A percentile compares a stretch with the other conserved stretches of the same genome.
These are phyloP conservation scores for Leccinum fibrillosum DNA, from an alignment of 768 basidiomycete species.

Conservation along the genomic window DNA sequence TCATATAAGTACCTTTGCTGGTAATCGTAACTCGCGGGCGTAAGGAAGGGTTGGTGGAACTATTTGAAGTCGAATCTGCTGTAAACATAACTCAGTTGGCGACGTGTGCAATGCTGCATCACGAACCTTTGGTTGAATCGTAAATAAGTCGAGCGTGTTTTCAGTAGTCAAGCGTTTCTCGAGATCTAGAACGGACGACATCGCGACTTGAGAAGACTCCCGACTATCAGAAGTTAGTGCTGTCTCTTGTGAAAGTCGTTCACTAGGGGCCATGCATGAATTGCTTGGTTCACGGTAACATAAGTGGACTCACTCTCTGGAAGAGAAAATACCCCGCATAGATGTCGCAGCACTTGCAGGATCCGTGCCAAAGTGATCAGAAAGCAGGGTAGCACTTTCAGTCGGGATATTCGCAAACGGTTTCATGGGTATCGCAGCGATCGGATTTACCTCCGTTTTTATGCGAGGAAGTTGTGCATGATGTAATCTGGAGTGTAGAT, in stretches of 20 bases:
- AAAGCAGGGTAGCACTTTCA: constrained; percentile 9
- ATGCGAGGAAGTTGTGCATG: background rate
- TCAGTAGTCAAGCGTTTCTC: constrained; percentile 77
- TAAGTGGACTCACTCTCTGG: constrained; percentile 48
- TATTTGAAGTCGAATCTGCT: constrained; percentile 93
- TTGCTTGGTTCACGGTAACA: background rate
- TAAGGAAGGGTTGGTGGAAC: constrained; percentile 75
- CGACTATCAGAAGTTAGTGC: constrained; percentile 51
- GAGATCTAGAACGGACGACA: constrained; percentile 68
- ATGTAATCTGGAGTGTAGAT: constrained; percentile 9
- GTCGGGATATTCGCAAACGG: background rate
- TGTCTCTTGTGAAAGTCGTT: constrained; percentile 60
- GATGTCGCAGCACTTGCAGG: constrained; percentile 50
- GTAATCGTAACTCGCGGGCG: constrained; percentile 70
- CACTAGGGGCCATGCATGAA: constrained; percentile 35
- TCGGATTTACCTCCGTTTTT: background rate
- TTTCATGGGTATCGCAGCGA: background rate
- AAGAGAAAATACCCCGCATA: constrained; percentile 47
- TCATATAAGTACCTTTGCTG: constrained; percentile 66
- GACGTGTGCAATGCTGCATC: background rate
- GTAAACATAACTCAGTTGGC: constrained; percentile 6
- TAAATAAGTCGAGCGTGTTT: constrained; percentile 88
- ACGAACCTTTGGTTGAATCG: constrained; percentile 86
- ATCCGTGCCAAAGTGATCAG: constrained; percentile 21
- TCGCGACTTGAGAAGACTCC: constrained; percentile 48